Evolutionary conservation across 495 filamentous ascomycete genomes (phyloP).

Genomic region (Penicillium crystallinum): DNA sequence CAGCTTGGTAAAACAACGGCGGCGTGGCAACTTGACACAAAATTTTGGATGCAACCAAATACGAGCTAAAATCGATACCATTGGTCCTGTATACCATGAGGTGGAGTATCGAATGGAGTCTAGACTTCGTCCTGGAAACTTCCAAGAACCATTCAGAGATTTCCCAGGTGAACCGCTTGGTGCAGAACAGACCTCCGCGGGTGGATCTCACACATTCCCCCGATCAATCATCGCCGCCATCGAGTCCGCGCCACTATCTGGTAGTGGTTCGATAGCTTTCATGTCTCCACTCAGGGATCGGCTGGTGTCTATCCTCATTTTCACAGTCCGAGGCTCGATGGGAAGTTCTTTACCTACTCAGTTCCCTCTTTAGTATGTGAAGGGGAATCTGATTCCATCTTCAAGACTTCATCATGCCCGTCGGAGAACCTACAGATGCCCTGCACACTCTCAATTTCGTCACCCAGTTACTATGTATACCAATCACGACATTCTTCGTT

Average conservation of each 20-base stretch:
- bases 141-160: not conserved
- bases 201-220: not conserved
- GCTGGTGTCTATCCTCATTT: conserved; percentile 4
- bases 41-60: not conserved
- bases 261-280: conserved; percentile 2
- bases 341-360: not conserved
- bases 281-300: not conserved
- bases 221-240: conserved; percentile 1
- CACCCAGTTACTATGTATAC: conserved; percentile 43
- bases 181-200: not conserved
- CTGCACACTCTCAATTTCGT: conserved; percentile 37
- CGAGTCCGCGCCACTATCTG: not conserved
- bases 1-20: conserved; percentile 13
- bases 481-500: conserved; percentile 36
- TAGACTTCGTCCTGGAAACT: not conserved
- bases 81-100: not conserved
- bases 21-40: conserved; percentile 1
- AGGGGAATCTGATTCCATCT: not conserved
- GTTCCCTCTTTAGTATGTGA: not conserved
- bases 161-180: not conserved
- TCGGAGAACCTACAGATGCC: conserved; percentile 28
- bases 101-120: not conserved
- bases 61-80: not conserved
- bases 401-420: conserved; percentile 19
- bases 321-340: not conserved